phyloP scores from a whole-genome alignment of 768 basidiomycete species.

The Suillus variegatus region DNA sequence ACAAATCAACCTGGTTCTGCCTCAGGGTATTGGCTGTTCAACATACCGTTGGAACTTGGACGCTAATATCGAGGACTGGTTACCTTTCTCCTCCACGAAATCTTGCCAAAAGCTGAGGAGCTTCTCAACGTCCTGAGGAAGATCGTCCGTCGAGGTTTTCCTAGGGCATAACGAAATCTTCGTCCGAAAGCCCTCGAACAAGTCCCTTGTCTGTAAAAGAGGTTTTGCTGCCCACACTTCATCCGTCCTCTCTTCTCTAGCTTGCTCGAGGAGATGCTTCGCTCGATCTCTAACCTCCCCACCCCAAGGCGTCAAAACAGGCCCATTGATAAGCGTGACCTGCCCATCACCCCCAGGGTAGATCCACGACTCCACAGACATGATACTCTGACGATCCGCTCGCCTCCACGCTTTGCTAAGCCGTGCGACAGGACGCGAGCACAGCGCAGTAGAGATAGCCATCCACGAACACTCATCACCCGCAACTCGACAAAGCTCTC shows the following conservation, averaged over 20 bases:
- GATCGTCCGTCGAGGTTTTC: constrained; percentile 33
- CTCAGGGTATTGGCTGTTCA: background rate
- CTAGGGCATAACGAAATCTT: constrained; percentile 55
- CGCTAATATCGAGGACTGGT: constrained; percentile 41
- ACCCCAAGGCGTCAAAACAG: constrained; percentile 67
- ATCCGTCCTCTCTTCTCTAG: constrained; percentile 44
- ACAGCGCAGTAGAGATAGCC: constrained; percentile 70
- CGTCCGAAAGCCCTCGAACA: constrained; percentile 56
- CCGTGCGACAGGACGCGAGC: constrained; percentile 72
- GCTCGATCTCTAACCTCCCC: constrained; percentile 54
- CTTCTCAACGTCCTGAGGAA: constrained; percentile 46
- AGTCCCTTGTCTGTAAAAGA: constrained; percentile 40
- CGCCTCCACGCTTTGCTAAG: constrained; percentile 81
- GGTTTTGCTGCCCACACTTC: constrained; percentile 44
- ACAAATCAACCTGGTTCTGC: constrained; percentile 7
- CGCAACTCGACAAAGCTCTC: constrained; percentile 66
- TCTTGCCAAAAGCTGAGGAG: constrained; percentile 62
- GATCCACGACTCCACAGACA: constrained; percentile 69
- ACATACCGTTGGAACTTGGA: constrained; percentile 66
- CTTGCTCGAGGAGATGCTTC: constrained; percentile 47
- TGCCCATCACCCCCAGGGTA: constrained; percentile 42
- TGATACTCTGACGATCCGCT: constrained; percentile 58
- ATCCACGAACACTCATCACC: constrained; percentile 84
- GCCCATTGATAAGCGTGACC: constrained; percentile 34
- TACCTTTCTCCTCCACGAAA: constrained; percentile 39